Percentiles rank a stretch among this genome's conserved stretches.
Conservation (phyloP, 1,284 basidiomycete species). For the Agroathelia rolfsii region DNA sequence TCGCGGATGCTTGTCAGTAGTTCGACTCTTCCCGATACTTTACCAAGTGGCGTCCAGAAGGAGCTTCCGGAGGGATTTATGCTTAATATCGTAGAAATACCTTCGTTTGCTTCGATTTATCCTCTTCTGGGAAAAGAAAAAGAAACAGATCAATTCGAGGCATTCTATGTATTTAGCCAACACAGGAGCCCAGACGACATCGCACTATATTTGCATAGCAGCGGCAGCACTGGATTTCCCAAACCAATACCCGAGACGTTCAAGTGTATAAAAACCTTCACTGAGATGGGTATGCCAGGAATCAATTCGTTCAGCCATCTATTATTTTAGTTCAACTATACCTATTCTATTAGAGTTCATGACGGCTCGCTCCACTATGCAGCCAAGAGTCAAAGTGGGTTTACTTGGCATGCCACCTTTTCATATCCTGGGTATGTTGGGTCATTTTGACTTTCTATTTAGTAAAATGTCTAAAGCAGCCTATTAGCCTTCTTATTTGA, state of each 20-base stretch:
- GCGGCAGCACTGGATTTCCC: conserved; percentile 19
- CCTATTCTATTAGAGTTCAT: too few relatives aligned
- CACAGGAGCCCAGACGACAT: conserved; percentile 18
- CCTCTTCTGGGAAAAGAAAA: conserved; percentile 21
- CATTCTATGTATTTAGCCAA: too few relatives aligned
- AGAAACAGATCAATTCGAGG: conserved; percentile 12
- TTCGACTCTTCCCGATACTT: conserved; percentile 12
- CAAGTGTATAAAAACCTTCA: too few relatives aligned
- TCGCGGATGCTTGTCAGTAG: conserved; percentile 16
- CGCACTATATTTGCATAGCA: conserved; percentile 16
- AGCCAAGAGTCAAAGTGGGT: too few relatives aligned
- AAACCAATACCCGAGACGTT: conserved; percentile 16
- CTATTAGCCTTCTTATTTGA: too few relatives aligned
- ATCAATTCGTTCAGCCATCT: too few relatives aligned
- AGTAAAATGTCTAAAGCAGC: conserved; percentile 7
- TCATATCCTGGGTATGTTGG: conserved; percentile 6
- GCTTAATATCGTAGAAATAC: conserved; percentile 16
- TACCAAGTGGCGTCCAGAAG: conserved; percentile 11
- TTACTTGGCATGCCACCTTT: conserved; percentile 3
- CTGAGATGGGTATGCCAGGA: too few relatives aligned
- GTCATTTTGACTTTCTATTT: conserved; percentile 5
- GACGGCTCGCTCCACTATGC: too few relatives aligned
- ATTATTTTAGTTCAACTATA: too few relatives aligned
- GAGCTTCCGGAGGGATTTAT: conserved; percentile 10
- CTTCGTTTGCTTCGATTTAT: conserved; percentile 16